Evolutionary conservation across 2,329 filamentous ascomycete species (phyloP).

Genomic region (Neofusicoccum umdonicola): DNA sequence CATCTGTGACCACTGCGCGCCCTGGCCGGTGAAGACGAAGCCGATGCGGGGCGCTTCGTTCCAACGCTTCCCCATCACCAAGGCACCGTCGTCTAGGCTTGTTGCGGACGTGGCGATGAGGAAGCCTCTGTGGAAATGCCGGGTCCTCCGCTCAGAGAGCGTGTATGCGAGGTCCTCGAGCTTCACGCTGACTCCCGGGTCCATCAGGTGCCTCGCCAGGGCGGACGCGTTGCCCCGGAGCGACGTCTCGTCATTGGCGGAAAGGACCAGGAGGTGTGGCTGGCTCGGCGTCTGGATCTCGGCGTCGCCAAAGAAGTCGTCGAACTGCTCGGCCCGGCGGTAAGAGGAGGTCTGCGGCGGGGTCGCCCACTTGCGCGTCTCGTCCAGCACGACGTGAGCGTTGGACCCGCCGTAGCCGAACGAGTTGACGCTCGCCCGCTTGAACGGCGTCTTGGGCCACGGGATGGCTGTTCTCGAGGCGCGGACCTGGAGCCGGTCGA

Average conservation of each 20-base stretch:
- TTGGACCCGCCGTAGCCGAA: slow-evolving; percentile 21
- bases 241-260: not conserved
- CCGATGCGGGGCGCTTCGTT: too few species aligned
- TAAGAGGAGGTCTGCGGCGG: too few species aligned
- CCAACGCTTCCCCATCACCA: too few species aligned
- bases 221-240: too few species aligned
- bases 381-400: slow-evolving; percentile 23
- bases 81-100: too few species aligned
- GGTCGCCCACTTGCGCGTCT: not conserved
- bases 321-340: too few species aligned
- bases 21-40: slow-evolving; percentile 41
- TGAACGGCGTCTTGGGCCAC: not conserved
- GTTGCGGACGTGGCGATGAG: too few species aligned
- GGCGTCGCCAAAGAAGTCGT: too few species aligned
- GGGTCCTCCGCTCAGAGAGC: slow-evolving; percentile 3
- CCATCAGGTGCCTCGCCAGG: too few species aligned
- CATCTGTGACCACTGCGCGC: slow-evolving; percentile 21
- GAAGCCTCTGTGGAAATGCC: not conserved
- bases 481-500: not conserved
- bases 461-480: too few species aligned
- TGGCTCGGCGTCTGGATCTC: too few species aligned
- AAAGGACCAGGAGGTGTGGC: not conserved
- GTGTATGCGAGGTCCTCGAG: slow-evolving; percentile 3
- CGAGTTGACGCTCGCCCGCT: slow-evolving; percentile 18
- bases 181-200: too few species aligned